Evolutionary conservation across 2,329 filamentous ascomycete genomes (phyloP).

Genomic region (Fusarium lateritium): DNA sequence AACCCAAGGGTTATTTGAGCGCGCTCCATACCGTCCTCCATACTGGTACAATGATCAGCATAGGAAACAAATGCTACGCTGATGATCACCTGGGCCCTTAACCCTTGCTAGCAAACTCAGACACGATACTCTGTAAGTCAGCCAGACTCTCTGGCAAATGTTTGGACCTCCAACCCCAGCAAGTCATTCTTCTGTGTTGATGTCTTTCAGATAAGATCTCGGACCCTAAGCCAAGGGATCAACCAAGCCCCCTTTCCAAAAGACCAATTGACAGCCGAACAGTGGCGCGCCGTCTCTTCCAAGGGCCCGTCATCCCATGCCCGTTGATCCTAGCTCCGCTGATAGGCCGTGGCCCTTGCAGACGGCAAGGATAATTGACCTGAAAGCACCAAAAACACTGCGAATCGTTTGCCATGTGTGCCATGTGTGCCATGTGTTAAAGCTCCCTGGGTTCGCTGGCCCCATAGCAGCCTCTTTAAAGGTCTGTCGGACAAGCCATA

Average conservation of each 20-base stretch:
- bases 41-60: slow-evolving; percentile 25
- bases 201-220: slow-evolving; percentile 29
- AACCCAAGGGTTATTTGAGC: slow-evolving; percentile 21
- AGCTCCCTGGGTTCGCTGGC: slow-evolving; percentile 33
- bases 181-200: slow-evolving; percentile 7
- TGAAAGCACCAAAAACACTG: slow-evolving; percentile 32
- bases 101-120: slow-evolving; percentile 19
- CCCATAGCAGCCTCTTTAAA: slow-evolving; percentile 33
- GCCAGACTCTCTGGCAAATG: background rate
- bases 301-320: slow-evolving; percentile 41
- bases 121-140: background rate
- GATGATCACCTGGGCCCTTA: slow-evolving; percentile 20
- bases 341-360: slow-evolving; percentile 51
- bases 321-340: slow-evolving; percentile 37
- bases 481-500: slow-evolving; percentile 28
- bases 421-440: slow-evolving; percentile 41
- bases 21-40: slow-evolving; percentile 4
- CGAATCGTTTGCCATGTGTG: slow-evolving; percentile 36
- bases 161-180: background rate
- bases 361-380: slow-evolving; percentile 45
- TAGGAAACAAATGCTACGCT: slow-evolving; percentile 27
- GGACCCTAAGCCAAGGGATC: slow-evolving; percentile 30
- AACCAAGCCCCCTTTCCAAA: slow-evolving; percentile 37
- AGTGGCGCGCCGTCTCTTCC: slow-evolving; percentile 40
- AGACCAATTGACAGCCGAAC: slow-evolving; percentile 38